phyloP scores from a whole-genome alignment of 176 grass and related monocot genomes.

The Thinopyrum elongatum region DNA sequence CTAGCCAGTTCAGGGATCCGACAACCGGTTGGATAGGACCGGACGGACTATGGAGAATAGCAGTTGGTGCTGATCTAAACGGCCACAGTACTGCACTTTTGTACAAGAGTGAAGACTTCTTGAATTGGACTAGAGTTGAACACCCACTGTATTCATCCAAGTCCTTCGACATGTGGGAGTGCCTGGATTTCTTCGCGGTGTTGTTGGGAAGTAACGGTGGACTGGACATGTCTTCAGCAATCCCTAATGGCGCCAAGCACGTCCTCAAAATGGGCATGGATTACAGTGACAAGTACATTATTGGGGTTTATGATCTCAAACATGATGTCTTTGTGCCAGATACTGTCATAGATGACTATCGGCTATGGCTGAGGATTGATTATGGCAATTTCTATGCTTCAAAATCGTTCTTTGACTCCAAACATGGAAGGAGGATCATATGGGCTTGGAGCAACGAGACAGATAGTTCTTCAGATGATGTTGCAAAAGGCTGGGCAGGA shows the following conservation, averaged over 20 bases:
- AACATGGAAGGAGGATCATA: slow-evolving; percentile 56
- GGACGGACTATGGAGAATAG: slow-evolving; percentile 64
- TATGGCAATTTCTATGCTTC: slow-evolving; percentile 88
- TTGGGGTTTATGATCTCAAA: slow-evolving; percentile 57
- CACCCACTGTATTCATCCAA: slow-evolving; percentile 52
- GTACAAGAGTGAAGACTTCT: slow-evolving; percentile 66
- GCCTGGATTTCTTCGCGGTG: slow-evolving; percentile 69
- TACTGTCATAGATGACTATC: slow-evolving; percentile 37
- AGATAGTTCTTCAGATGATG: slow-evolving; percentile 48
- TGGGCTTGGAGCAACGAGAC: slow-evolving; percentile 83
- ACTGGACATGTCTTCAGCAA: slow-evolving; percentile 41
- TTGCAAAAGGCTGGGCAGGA: slow-evolving; percentile 86
- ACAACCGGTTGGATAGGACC: slow-evolving; percentile 79
- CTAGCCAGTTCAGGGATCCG: slow-evolving; percentile 63
- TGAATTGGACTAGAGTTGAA: slow-evolving; percentile 47
- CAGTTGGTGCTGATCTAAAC: slow-evolving; percentile 47
- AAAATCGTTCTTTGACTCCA: slow-evolving; percentile 77
- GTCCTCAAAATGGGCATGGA: slow-evolving; percentile 73
- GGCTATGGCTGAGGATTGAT: slow-evolving; percentile 68
- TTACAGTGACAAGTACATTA: slow-evolving; percentile 54
- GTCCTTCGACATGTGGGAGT: slow-evolving; percentile 64
- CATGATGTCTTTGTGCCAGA: slow-evolving; percentile 63
- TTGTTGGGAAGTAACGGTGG: slow-evolving; percentile 32
- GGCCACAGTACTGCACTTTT: slow-evolving; percentile 48
- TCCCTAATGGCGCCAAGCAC: slow-evolving; percentile 53